Conservation (phyloP, 2,329 filamentous ascomycete genomes). For the Fonsecaea monophora region DNA sequence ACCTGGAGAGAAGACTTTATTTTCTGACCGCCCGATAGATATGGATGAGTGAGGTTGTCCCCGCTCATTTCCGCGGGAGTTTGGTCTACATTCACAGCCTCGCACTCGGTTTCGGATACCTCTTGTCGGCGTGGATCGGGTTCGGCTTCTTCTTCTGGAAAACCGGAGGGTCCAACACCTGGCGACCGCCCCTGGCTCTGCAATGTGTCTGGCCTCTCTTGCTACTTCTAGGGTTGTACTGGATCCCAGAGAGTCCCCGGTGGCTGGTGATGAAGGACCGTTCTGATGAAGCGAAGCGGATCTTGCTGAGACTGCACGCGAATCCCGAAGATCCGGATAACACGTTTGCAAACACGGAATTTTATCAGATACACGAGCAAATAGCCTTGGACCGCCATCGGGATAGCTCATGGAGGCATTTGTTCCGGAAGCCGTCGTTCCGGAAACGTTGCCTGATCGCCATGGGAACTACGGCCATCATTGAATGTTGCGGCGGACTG, state of each 20-base stretch:
- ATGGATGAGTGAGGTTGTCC: constrained; percentile 23
- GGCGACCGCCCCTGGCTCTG: constrained; percentile 17
- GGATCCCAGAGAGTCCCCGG: constrained; percentile 36
- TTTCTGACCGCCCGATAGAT: constrained; percentile 1
- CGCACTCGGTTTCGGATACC: constrained; percentile 18
- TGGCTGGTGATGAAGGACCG: constrained; percentile 39
- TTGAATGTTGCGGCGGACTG: constrained; percentile 43
- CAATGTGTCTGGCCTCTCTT: constrained; percentile 23
- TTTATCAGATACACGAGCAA: constrained; percentile 34
- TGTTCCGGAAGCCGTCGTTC: constrained; percentile 29
- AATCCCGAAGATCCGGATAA: background rate
- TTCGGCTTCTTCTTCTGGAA: constrained; percentile 19
- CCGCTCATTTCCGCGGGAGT: constrained; percentile 21
- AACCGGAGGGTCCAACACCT: background rate
- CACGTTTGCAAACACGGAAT: constrained; percentile 24
- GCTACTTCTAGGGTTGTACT: constrained; percentile 30
- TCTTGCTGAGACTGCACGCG: background rate
- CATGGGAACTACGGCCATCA: constrained; percentile 25
- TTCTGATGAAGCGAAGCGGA: constrained; percentile 34
- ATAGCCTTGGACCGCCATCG: constrained; percentile 27
- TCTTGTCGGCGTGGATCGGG: constrained; percentile 16
- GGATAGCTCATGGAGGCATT: constrained; percentile 24
- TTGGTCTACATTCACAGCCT: constrained; percentile 19
- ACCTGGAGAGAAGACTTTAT: too few species aligned
- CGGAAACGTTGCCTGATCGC: constrained; percentile 31